Conservation (phyloP, 176 grass and related monocot species). For the Triticum turgidum region DNA sequence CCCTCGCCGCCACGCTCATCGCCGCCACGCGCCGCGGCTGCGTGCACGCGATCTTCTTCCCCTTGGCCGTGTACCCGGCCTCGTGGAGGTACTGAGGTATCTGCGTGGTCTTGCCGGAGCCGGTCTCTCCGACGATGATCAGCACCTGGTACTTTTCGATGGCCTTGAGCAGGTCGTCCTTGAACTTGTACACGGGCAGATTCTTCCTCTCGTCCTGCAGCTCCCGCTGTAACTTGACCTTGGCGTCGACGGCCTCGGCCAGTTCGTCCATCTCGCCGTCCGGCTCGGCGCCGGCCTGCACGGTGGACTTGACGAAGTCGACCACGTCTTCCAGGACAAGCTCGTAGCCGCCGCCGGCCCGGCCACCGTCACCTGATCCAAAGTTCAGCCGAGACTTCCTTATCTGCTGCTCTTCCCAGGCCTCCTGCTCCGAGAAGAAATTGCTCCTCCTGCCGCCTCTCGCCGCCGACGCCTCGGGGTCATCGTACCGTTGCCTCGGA, state of each 20-base stretch:
- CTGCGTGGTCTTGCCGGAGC: slow-evolving; percentile 74
- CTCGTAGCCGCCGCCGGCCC: background rate
- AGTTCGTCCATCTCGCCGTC: slow-evolving; percentile 19
- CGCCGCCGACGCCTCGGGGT: background rate
- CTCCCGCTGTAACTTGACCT: background rate
- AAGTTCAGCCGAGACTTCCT: slow-evolving; percentile 26
- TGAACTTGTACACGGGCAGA: slow-evolving; percentile 47
- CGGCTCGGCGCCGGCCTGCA: background rate
- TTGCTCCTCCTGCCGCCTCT: background rate
- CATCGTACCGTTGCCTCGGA: slow-evolving; percentile 15
- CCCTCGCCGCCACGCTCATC: slow-evolving; percentile 58
- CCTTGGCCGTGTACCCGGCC: slow-evolving; percentile 35
- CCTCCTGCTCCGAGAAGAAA: slow-evolving; percentile 30
- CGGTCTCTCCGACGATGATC: slow-evolving; percentile 61
- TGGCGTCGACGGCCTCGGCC: background rate
- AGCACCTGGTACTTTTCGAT: slow-evolving; percentile 35
- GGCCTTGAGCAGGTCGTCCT: slow-evolving; percentile 41
- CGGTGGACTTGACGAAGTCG: slow-evolving; percentile 27
- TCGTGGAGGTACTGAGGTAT: slow-evolving; percentile 69
- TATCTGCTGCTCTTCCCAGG: slow-evolving; percentile 43
- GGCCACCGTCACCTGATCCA: slow-evolving; percentile 12
- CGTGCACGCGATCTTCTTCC: slow-evolving; percentile 57
- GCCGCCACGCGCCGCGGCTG: slow-evolving; percentile 65
- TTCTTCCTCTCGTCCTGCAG: slow-evolving; percentile 46
- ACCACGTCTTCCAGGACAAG: slow-evolving; percentile 23